These are phyloP conservation scores for Cladosporium oxysporum DNA, from an alignment of 2,329 filamentous ascomycete genomes.

Conservation along the genomic window DNA sequence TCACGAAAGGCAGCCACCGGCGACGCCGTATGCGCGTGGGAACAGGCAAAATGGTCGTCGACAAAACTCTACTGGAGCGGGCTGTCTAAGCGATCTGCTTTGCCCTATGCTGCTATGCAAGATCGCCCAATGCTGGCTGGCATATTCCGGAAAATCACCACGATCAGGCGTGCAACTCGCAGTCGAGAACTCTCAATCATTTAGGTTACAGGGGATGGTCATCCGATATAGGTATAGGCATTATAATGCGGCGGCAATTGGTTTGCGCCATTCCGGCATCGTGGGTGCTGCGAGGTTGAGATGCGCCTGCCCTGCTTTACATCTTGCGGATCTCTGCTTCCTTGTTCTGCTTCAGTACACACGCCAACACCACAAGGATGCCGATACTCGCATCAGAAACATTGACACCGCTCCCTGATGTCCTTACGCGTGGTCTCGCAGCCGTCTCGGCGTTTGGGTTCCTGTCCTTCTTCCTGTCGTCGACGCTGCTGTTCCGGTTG, in stretches of 20 bases:
- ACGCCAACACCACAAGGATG: background rate
- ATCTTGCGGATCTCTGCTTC: background rate
- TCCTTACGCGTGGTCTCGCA: slow-evolving; percentile 45
- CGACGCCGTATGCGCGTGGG: background rate
- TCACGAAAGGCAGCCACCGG: background rate
- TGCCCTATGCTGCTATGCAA: background rate
- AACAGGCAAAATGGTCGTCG: background rate
- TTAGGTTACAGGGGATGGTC: background rate
- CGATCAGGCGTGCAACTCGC: background rate
- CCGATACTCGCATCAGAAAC: slow-evolving; percentile 19
- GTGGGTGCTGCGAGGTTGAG: background rate
- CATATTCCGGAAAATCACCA: background rate
- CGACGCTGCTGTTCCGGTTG: slow-evolving; percentile 47
- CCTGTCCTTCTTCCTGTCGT: slow-evolving; percentile 49
- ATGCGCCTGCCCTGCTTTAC: slow-evolving; percentile 3
- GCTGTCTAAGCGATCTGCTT: background rate
- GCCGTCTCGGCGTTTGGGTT: slow-evolving; percentile 50
- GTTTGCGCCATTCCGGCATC: background rate
- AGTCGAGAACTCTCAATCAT: background rate
- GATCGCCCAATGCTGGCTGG: background rate
- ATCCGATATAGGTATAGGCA: slow-evolving; percentile 1
- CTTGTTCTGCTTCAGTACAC: background rate
- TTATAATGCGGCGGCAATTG: background rate
- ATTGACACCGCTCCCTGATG: slow-evolving; percentile 36
- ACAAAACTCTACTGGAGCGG: background rate